Evolutionary conservation across 352 stramenopile genomes (phyloP).

Genomic region (Globisporangium paddicum): DNA sequence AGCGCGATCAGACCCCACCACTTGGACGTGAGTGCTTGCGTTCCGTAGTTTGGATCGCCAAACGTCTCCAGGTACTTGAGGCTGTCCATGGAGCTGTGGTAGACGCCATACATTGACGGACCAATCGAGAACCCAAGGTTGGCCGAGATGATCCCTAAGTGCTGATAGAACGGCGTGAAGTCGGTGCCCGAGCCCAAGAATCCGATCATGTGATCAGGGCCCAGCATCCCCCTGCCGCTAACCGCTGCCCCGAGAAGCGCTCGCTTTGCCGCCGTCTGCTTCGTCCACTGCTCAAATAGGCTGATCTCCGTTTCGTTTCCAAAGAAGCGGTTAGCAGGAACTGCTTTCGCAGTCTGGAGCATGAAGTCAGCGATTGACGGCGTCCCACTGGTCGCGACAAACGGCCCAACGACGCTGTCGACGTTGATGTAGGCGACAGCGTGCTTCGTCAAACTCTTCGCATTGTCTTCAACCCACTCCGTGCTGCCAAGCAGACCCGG

Average conservation of each 20-base stretch:
- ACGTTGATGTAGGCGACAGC: conserved; percentile 85
- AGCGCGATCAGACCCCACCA: conserved; percentile 66
- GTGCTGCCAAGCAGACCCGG: conserved; percentile 80
- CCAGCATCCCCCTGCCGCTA: conserved; percentile 19
- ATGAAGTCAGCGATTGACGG: conserved; percentile 70
- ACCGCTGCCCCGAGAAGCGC: conserved; percentile 11
- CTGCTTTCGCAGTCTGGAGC: conserved; percentile 40
- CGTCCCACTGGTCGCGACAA: conserved; percentile 45
- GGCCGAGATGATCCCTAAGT: conserved; percentile 71
- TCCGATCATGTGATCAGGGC: conserved; percentile 31
- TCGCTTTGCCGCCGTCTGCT: conserved; percentile 22
- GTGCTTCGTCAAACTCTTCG: conserved; percentile 37
- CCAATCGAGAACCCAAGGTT: conserved; percentile 50
- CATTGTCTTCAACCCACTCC: conserved; percentile 73
- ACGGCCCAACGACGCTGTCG: conserved; percentile 56
- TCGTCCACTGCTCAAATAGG: conserved; percentile 35
- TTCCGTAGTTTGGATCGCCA: conserved; percentile 50
- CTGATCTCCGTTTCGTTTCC: conserved; percentile 16
- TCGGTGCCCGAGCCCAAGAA: conserved; percentile 56
- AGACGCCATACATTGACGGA: conserved; percentile 49
- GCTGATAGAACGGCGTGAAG: conserved; percentile 76
- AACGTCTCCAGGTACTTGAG: conserved; percentile 60
- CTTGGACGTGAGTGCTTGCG: conserved; percentile 37
- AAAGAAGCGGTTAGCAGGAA: conserved; percentile 50
- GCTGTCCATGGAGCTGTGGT: conserved; percentile 87